Base-by-base conservation (phyloP, 306 rosid genomes). In the Prosopis cineraria region DNA sequence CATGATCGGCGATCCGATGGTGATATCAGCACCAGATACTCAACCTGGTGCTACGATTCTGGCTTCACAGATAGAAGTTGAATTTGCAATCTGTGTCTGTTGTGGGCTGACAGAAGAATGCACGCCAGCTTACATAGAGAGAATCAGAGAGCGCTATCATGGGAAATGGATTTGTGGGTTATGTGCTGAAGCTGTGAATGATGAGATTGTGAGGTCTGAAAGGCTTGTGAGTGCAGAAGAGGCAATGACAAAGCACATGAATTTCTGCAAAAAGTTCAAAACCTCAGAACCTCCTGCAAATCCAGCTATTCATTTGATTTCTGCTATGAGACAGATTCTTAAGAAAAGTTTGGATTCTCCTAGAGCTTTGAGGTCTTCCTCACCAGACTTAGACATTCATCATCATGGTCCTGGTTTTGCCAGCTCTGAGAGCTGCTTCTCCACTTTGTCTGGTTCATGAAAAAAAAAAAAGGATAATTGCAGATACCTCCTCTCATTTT, bases 151-250 rank as follows among this genome's bases (percentile, higher is more conserved):
- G 75, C 77, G 90, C 11, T 92, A 85, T 62, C 70, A 74, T 19
- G 97, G 96, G 36, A 92, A 87, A 70, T 94, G 98, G 98, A 88
- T 94, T 75, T 94, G 98, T 55, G 98, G 98, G 30, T 86, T 94
- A 29, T 94, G 98, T 68, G 85, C 89, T 22, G 98, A 94, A 86
- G 98, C 97, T 40, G 84, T 94, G 31, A 91, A 92, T 55, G 95
- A 94, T 67, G 98, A 94, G 80, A 89, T 92, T 76, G 60, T 89
- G 2, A 88, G 96, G 89, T 90, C 91, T 40, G 84, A 88, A 40
- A 86, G 90, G 75, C 91, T 92, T 7, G 45, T 94, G 1, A 84
- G 92, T 86, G 87, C 92, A 19, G 99, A 95, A 78, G 99, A 95
- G 81, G 98, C 97, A 36, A 79, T 92, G 90, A 67, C 85, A 8